Evolutionary conservation across 768 basidiomycete genomes (phyloP).

Genomic region (Saitozyma podzolica): DNA sequence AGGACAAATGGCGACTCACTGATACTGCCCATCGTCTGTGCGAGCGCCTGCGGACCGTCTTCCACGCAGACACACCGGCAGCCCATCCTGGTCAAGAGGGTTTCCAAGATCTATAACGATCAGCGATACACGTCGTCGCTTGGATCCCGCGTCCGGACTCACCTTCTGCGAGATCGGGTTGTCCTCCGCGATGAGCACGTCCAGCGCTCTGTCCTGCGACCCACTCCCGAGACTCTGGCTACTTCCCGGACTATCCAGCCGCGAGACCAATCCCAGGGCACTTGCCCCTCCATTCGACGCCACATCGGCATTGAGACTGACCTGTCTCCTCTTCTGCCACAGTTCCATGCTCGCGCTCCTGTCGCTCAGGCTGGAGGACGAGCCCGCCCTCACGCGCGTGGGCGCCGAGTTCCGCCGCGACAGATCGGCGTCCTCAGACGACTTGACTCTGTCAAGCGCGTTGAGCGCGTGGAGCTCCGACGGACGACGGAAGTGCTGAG

Average conservation of each 20-base stretch:
- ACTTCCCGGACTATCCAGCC: conserved; percentile 32
- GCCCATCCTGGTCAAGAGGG: conserved; percentile 85
- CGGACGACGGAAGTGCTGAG: conserved; percentile 65
- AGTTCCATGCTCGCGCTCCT: conserved; percentile 38
- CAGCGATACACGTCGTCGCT: conserved; percentile 3
- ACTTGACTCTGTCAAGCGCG: conserved; percentile 83
- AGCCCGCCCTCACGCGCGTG: conserved; percentile 34
- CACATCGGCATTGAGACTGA: conserved; percentile 10
- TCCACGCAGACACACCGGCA: conserved; percentile 94
- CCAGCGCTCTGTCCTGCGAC: conserved; percentile 74
- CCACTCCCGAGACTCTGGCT: conserved; percentile 9
- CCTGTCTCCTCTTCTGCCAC: conserved; percentile 39
- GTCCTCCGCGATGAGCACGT: conserved; percentile 91
- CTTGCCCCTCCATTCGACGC: neutral
- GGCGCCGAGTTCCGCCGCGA: conserved; percentile 76
- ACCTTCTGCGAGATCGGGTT: conserved; percentile 93
- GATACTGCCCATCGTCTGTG: conserved; percentile 95
- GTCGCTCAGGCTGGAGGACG: conserved; percentile 34
- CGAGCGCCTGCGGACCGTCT: conserved; percentile 94
- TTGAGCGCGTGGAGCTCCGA: conserved; percentile 81
- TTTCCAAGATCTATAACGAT: conserved; percentile 73
- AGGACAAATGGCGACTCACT: conserved; percentile 62
- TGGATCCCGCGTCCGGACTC: conserved; percentile 5
- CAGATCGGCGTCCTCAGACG: conserved; percentile 65
- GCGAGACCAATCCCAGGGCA: conserved; percentile 4